Percentiles rank a stretch among this genome's conserved stretches.
phyloP scores from a whole-genome alignment of 805 yeast genomes.

The Pichia exigua region DNA sequence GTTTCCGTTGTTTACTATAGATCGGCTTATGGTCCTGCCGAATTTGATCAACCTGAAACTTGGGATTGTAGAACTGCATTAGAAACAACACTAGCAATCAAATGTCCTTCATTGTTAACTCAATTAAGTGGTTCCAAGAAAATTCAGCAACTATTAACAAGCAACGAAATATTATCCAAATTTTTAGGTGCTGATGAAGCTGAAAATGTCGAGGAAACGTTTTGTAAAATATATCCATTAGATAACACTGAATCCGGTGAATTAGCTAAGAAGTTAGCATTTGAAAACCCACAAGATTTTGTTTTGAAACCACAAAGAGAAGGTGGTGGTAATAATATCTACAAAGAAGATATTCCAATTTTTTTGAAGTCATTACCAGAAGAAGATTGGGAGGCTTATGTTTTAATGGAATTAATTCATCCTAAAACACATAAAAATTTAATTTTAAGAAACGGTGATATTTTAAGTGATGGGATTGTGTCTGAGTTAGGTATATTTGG shows the following conservation, averaged over 20 bases:
- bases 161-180: slow-evolving; percentile 36
- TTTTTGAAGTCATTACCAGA: slow-evolving; percentile 56
- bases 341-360: slow-evolving; percentile 74
- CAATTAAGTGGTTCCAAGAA: slow-evolving; percentile 93
- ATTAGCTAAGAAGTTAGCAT: slow-evolving; percentile 57
- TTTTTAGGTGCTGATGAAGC: slow-evolving; percentile 24
- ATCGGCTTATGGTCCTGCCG: slow-evolving; percentile 81
- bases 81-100: slow-evolving; percentile 74
- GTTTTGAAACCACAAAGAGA: slow-evolving; percentile 97
- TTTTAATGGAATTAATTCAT: slow-evolving; percentile 86
- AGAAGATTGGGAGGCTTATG: slow-evolving; percentile 80
- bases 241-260: slow-evolving; percentile 61
- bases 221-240: slow-evolving; percentile 82
- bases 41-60: slow-evolving; percentile 54
- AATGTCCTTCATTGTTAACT: slow-evolving; percentile 84
- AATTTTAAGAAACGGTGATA: slow-evolving; percentile 58
- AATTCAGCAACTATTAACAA: slow-evolving; percentile 81
- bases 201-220: slow-evolving; percentile 42
- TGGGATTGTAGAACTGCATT: slow-evolving; percentile 74
- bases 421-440: slow-evolving; percentile 66
- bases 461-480: slow-evolving; percentile 65
- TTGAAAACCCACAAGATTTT: slow-evolving; percentile 56
- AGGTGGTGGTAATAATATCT: slow-evolving; percentile 96
- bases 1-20: slow-evolving; percentile 86
- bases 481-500: slow-evolving; percentile 94